Evolutionary conservation across 495 filamentous ascomycete species (phyloP).

Genomic region (Massariosphaeria phaeospora): DNA sequence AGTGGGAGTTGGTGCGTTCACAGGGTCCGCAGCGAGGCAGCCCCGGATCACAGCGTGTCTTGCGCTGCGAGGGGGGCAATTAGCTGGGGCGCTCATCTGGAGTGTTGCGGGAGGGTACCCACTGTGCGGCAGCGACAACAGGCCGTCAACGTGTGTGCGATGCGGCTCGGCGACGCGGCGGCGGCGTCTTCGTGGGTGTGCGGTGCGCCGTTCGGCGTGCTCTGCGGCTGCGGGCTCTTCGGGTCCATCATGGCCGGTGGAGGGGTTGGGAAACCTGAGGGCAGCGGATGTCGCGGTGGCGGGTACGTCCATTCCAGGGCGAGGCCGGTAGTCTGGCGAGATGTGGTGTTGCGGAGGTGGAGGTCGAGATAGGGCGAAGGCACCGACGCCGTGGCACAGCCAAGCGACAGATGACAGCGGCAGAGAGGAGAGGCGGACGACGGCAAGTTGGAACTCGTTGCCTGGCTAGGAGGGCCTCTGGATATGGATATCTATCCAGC

Average conservation of each 20-base stretch:
- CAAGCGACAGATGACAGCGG: background rate
- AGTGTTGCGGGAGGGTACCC: conserved; percentile 34
- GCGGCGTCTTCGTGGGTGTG: conserved; percentile 39
- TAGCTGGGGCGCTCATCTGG: background rate
- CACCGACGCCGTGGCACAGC: conserved; percentile 17
- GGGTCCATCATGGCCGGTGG: conserved; percentile 13
- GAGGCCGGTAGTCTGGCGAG: background rate
- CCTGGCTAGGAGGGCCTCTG: too few relatives aligned
- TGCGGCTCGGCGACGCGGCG: conserved; percentile 46
- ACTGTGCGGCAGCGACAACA: conserved; percentile 84
- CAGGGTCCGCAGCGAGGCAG: conserved; percentile 89
- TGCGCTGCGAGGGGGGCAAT: conserved; percentile 58
- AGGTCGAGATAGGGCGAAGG: background rate
- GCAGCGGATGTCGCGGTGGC: conserved; percentile 11
- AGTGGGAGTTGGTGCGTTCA: conserved; percentile 79
- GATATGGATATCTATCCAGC: too few relatives aligned
- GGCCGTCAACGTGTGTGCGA: conserved; percentile 60
- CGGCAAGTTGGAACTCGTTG: background rate
- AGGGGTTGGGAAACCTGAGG: background rate
- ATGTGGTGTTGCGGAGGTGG: background rate
- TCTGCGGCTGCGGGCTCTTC: background rate
- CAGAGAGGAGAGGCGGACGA: background rate
- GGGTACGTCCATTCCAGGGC: conserved; percentile 20
- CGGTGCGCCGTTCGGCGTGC: conserved; percentile 4
- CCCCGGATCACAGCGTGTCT: conserved; percentile 88